Conservation (phyloP, 768 basidiomycete species). For the Collybia mongolica region DNA sequence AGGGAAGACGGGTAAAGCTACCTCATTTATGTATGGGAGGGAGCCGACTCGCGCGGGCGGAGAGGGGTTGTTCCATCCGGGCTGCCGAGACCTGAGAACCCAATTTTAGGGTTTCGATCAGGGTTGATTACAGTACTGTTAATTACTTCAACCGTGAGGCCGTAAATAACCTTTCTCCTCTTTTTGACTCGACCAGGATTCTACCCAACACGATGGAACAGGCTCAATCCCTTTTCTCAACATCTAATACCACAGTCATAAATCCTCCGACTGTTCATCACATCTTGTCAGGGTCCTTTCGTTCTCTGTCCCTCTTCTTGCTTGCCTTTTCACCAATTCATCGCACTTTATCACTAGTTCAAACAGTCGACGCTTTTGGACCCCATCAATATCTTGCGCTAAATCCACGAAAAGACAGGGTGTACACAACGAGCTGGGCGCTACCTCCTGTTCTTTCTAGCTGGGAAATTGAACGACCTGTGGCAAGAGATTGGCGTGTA, state of each 20-base stretch:
- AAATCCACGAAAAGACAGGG: constrained; percentile 30
- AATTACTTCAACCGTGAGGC: no score
- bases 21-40: no score
- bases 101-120: no score
- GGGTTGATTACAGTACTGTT: no score
- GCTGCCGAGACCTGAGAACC: no score
- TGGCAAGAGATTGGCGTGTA: constrained; percentile 25
- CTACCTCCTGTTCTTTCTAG: constrained; percentile 43
- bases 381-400: constrained; percentile 52
- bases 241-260: constrained; percentile 5
- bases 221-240: constrained; percentile 7
- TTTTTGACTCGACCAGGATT: background rate
- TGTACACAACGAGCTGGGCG: constrained; percentile 54
- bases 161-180: background rate
- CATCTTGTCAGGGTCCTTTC: constrained; percentile 49
- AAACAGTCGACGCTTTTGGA: constrained; percentile 42
- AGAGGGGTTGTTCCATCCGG: no score
- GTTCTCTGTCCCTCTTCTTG: constrained; percentile 48
- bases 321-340: constrained; percentile 45
- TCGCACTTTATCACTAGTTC: constrained; percentile 35
- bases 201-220: constrained; percentile 11
- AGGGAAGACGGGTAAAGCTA: background rate
- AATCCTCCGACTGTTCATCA: constrained; percentile 21
- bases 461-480: constrained; percentile 36
- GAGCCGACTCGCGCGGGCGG: no score